phyloP scores from a whole-genome alignment of 768 basidiomycete genomes.

The Rhodotorula taiwanensis region DNA sequence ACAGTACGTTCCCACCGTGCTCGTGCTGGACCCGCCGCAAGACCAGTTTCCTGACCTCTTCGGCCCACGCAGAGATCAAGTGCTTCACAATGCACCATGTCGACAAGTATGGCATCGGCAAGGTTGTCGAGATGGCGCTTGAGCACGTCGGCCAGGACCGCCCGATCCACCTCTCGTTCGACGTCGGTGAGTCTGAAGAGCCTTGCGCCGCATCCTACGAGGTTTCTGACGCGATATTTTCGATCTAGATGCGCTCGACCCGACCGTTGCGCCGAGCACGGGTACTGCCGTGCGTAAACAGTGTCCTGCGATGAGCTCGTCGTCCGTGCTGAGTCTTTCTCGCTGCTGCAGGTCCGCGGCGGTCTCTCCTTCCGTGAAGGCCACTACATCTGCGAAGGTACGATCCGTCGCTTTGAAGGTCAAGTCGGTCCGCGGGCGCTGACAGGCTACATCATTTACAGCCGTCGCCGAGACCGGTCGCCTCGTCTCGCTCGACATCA shows the following conservation, averaged over 20 bases:
- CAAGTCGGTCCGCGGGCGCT: constrained; percentile 37
- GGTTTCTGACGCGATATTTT: neutral
- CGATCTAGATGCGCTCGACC: constrained; percentile 52
- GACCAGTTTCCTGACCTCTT: neutral
- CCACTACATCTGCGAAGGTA: constrained; percentile 91
- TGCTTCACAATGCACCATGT: constrained; percentile 83
- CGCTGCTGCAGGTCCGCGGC: constrained; percentile 51
- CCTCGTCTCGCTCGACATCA: constrained; percentile 84
- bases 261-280: constrained; percentile 89
- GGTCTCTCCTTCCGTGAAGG: constrained; percentile 95
- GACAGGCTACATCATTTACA: constrained; percentile 47
- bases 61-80: constrained; percentile 56
- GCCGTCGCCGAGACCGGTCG: constrained; percentile 85
- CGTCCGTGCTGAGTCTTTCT: no score
- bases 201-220: constrained; percentile 50
- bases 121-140: constrained; percentile 92
- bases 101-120: constrained; percentile 53
- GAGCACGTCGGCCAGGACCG: constrained; percentile 80
- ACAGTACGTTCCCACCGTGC: constrained; percentile 44
- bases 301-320: no score
- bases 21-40: neutral
- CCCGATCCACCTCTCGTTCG: constrained; percentile 93
- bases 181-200: constrained; percentile 51
- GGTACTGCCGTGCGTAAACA: constrained; percentile 63
- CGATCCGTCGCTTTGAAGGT: constrained; percentile 58